A percentile compares a stretch with the other conserved stretches of the same genome.
phyloP scores from a whole-genome alignment of 768 basidiomycete genomes.

The Tylopilus balloui region DNA sequence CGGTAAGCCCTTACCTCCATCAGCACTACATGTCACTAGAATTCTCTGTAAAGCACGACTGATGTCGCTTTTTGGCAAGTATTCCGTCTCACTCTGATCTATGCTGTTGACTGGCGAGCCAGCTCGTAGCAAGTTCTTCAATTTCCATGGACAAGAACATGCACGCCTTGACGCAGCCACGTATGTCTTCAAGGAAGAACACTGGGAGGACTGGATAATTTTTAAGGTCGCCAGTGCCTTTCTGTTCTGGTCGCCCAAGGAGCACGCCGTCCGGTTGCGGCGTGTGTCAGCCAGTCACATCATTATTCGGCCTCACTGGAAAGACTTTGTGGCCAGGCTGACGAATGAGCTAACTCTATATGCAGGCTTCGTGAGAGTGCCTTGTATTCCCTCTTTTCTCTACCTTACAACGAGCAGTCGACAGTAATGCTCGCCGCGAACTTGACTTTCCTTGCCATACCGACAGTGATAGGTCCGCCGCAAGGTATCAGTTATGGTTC shows the following conservation, averaged over 20 bases:
- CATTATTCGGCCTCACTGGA: not conserved
- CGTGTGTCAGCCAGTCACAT: not conserved
- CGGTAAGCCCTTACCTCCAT: not conserved
- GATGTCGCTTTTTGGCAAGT: not conserved
- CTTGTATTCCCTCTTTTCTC: not conserved
- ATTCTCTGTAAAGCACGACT: not conserved
- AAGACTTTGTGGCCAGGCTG: not conserved
- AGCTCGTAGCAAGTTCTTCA: not conserved
- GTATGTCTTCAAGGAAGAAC: not conserved
- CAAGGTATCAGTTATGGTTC: constrained; percentile 1
- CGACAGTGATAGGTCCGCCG: not conserved
- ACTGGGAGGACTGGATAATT: not conserved
- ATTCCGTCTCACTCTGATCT: no score
- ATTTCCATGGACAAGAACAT: not conserved
- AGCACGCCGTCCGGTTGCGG: not conserved
- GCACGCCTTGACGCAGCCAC: not conserved
- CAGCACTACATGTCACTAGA: not conserved
- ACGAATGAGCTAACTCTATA: not conserved
- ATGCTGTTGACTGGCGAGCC: not conserved
- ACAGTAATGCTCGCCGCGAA: not conserved
- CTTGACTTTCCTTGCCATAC: not conserved
- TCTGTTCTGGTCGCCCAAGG: not conserved
- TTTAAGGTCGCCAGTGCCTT: not conserved
- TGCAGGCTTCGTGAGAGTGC: not conserved
- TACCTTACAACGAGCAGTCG: not conserved